Evolutionary conservation across 2,329 filamentous ascomycete species (phyloP), one percentile per base, ranked within the genome.

Genomic region (Arthrobotrys entomopaga): DNA sequence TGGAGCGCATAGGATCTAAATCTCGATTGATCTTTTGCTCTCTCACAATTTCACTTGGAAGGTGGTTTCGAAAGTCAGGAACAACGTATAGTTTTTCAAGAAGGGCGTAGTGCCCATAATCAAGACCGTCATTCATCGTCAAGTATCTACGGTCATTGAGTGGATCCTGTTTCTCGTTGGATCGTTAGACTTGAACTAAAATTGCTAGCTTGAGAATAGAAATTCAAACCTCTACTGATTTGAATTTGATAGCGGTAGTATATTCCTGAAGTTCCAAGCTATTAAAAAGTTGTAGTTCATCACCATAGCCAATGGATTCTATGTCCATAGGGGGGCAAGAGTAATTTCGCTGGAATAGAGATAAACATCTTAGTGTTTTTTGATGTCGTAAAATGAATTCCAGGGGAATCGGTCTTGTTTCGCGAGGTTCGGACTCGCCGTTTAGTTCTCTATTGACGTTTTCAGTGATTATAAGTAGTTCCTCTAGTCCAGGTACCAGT

Each of bases 1-100:
- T 11, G 7, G 56, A 26, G 13, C 61, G 63, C 7, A 49, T 40
- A 7, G 65, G 65, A 38, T 70, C 49, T 2, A 63, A 13, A 1
- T 70, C 57, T 50, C 38, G 61, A 20, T 43, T 70, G 65, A 8
- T 63, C 65, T 10, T 50, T 52, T 50, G 49, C 29, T 10, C 29
- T 34, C 7, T 7, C 26, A 6, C 29, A 34, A 34, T 7, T 34
- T 34, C 29, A 34, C 29, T 10, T 7, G 10, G 29, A 34, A 5
- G 29, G 10, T 7, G 29, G 29, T 7, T 34, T 34, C 29, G 1
- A 10, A 1, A 34, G 19, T 70, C 57, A 0, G 65, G 65, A 20
- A 70, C 52, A 13, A 70, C 57, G 19, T 70, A 70, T 8, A 70
- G 57, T 11, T 70, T 70, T 13, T 48, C 19, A 3, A 70, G 38